These are phyloP conservation scores for Chrysoporthe puriensis DNA, from an alignment of 2,329 filamentous ascomycete species.

Conservation along the genomic window DNA sequence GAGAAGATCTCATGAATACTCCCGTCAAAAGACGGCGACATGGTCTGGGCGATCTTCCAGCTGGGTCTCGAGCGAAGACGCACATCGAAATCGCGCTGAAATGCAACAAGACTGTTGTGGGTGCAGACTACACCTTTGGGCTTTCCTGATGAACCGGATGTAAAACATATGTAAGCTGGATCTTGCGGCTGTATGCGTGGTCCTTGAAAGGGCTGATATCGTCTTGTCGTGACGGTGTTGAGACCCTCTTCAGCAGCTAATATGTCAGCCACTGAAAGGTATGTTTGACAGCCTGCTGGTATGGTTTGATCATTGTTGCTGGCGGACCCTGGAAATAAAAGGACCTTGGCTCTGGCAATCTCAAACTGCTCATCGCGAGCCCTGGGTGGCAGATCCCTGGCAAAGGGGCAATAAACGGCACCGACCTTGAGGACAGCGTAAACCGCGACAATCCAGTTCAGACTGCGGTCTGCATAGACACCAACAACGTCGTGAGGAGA, in stretches of 20 bases:
- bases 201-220: neutral
- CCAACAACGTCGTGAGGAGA: slow-evolving; percentile 36
- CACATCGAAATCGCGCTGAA: slow-evolving; percentile 1
- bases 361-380: neutral
- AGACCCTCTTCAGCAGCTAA: neutral
- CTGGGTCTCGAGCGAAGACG: neutral
- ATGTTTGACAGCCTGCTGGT: neutral
- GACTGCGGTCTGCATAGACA: slow-evolving; percentile 38
- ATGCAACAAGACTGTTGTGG: slow-evolving; percentile 4
- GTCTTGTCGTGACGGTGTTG: neutral
- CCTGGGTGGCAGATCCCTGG: neutral
- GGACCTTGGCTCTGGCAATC: neutral
- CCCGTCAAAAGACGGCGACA: slow-evolving; percentile 4
- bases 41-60: neutral
- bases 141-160: neutral
- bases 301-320: neutral
- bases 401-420: slow-evolving; percentile 32
- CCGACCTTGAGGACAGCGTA: slow-evolving; percentile 40
- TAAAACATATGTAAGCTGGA: neutral
- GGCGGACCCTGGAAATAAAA: neutral
- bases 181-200: neutral
- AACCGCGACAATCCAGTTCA: slow-evolving; percentile 42
- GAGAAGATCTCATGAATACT: slow-evolving; percentile 5
- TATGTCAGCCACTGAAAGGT: neutral
- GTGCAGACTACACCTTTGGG: slow-evolving; percentile 2